A percentile compares a stretch with the other conserved stretches of the same genome.
These are phyloP conservation scores for Zostera marina DNA, from an alignment of 116 monocot genomes.

Conservation along the genomic window DNA sequence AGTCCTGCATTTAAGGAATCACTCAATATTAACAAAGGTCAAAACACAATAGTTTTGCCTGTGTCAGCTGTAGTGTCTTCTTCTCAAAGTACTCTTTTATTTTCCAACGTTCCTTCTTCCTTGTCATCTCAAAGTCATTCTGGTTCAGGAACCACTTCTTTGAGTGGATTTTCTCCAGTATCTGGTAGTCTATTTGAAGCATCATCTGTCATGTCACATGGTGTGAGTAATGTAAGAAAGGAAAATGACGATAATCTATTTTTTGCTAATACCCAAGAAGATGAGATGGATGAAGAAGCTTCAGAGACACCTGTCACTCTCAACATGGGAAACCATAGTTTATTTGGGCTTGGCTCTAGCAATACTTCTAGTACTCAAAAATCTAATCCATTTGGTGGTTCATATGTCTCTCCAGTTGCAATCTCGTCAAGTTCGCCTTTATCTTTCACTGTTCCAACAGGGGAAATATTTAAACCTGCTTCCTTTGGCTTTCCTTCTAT, in stretches of 20 bases:
- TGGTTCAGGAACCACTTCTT: conserved; percentile 6
- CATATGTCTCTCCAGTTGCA: conserved; percentile 25
- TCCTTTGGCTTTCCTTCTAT: conserved; percentile 60
- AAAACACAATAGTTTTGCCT: background rate
- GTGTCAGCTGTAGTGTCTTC: conserved; percentile 7
- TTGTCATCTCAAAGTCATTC: conserved; percentile 3
- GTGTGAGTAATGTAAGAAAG: conserved; percentile 6
- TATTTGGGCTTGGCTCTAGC: conserved; percentile 47
- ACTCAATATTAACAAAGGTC: background rate
- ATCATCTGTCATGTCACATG: conserved; percentile 2
- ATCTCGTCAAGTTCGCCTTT: conserved; percentile 15
- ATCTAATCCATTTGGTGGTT: conserved; percentile 62
- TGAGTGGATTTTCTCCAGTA: conserved; percentile 2
- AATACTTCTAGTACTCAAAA: conserved; percentile 31
- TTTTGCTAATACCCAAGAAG: conserved; percentile 31
- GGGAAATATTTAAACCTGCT: conserved; percentile 73
- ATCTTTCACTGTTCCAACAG: conserved; percentile 36
- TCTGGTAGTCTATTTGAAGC: conserved; percentile 8
- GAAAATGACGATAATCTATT: conserved; percentile 22
- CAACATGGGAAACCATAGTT: conserved; percentile 43
- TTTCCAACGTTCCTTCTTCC: background rate
- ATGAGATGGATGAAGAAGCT: conserved; percentile 97
- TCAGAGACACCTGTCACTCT: conserved; percentile 18
- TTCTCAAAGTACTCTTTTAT: background rate
- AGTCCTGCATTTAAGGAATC: background rate